phyloP scores from a whole-genome alignment of 352 stramenopile species.

The Achlya hypogyna region DNA sequence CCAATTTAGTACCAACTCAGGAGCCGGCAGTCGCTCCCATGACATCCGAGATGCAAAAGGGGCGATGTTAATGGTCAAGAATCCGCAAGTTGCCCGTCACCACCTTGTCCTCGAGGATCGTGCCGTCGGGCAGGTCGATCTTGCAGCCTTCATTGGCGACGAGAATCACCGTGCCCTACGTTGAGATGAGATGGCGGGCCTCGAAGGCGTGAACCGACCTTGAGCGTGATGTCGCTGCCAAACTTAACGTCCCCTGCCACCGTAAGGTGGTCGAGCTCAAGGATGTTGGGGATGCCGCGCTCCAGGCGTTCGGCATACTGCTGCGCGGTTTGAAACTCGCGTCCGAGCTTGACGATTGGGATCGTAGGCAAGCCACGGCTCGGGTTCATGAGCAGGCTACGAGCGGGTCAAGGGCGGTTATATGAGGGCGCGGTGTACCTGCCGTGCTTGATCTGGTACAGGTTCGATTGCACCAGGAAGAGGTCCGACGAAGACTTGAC shows the following conservation, averaged over 20 bases:
- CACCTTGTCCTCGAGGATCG: conserved; percentile 91
- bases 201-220: conserved; percentile 35
- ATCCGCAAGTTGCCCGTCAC: conserved; percentile 91
- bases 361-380: conserved; percentile 72
- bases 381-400: conserved; percentile 80
- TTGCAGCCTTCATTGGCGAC: conserved; percentile 90
- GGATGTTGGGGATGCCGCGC: conserved; percentile 86
- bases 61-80: conserved; percentile 75
- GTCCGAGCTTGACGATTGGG: conserved; percentile 89
- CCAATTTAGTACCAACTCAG: too few species aligned
- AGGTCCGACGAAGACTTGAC: conserved; percentile 99
- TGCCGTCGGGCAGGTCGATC: conserved; percentile 89
- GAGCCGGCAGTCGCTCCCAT: too few species aligned
- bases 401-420: background rate
- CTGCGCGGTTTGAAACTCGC: conserved; percentile 84
- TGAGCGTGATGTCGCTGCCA: conserved; percentile 86
- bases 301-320: conserved; percentile 85
- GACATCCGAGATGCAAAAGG: too few species aligned
- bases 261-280: conserved; percentile 90
- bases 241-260: conserved; percentile 90
- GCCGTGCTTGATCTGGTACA: conserved; percentile 90
- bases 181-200: background rate
- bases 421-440: conserved; percentile 3
- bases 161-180: conserved; percentile 89
- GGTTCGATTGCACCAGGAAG: conserved; percentile 89